Percentiles rank a stretch among this genome's conserved stretches.
Conservation (phyloP, 306 rosid species). For the Citrullus amarus region DNA sequence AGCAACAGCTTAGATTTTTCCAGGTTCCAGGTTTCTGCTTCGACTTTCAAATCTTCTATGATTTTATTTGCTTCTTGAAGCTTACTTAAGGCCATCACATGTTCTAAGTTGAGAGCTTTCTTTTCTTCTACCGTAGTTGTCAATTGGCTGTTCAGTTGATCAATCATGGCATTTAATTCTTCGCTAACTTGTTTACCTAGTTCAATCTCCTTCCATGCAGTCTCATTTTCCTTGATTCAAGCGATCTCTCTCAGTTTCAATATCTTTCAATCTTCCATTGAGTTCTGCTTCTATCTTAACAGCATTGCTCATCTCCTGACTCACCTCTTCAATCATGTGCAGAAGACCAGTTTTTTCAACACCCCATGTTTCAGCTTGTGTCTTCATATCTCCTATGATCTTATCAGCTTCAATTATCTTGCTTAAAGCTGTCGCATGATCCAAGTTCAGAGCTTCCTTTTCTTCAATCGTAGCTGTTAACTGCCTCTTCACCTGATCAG, state of each 20-base stretch:
- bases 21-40: not conserved
- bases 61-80: slow-evolving; percentile 16
- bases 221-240: slow-evolving; percentile 20
- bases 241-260: slow-evolving; percentile 17
- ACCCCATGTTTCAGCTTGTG: not conserved
- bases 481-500: slow-evolving; percentile 26
- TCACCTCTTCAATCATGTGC: not conserved
- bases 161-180: not conserved
- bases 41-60: not conserved
- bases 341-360: slow-evolving; percentile 3
- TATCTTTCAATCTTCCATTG: slow-evolving; percentile 16
- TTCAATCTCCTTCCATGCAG: slow-evolving; percentile 24
- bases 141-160: slow-evolving; percentile 23
- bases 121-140: slow-evolving; percentile 38
- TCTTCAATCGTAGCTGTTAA: not conserved
- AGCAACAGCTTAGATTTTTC: slow-evolving; percentile 1
- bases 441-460: slow-evolving; percentile 1
- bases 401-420: not conserved
- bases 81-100: slow-evolving; percentile 21
- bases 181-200: slow-evolving; percentile 26
- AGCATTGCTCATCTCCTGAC: slow-evolving; percentile 3
- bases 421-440: not conserved
- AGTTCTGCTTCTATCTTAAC: slow-evolving; percentile 16
- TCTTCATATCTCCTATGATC: slow-evolving; percentile 6
- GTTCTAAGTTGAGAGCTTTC: slow-evolving; percentile 29